Evolutionary conservation across 169 alveolate species (phyloP).

Genomic region (Plasmodium fragile): DNA sequence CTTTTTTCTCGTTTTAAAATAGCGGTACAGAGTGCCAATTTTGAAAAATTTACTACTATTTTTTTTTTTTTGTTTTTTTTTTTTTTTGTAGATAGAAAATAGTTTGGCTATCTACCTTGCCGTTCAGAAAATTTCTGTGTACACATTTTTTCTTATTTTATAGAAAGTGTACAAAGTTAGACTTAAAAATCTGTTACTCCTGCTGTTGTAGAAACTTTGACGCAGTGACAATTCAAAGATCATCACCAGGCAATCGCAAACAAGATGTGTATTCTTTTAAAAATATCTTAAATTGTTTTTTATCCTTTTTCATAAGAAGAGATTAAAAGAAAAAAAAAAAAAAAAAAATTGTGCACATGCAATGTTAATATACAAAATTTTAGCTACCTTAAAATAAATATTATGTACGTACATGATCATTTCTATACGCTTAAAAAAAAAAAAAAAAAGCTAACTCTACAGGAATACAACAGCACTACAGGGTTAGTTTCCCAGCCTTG

Average conservation of each 20-base stretch:
- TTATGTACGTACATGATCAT: slow-evolving; percentile 54
- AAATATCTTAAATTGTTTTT: not conserved
- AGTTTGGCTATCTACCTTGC: not conserved
- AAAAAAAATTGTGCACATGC: slow-evolving; percentile 1
- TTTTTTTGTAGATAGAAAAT: not conserved
- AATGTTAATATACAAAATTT: not conserved
- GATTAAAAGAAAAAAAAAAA: slow-evolving; percentile 20
- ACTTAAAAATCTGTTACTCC: not conserved
- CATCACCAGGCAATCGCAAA: not conserved
- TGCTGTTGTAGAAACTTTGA: not conserved
- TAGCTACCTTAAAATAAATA: not conserved
- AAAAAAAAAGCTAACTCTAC: not conserved
- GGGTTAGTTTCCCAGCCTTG: slow-evolving; percentile 9
- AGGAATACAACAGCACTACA: slow-evolving; percentile 12
- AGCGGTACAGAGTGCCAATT: not conserved
- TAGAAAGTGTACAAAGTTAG: not conserved
- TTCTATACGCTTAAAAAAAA: slow-evolving; percentile 10
- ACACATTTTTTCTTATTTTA: not conserved
- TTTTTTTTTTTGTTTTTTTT: not conserved
- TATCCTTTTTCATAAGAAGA: not conserved
- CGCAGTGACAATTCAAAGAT: not conserved
- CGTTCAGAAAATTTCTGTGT: not conserved
- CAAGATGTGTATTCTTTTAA: not conserved
- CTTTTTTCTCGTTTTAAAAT: not conserved
- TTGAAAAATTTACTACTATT: not conserved